Conservation (phyloP, 2,329 filamentous ascomycete species). For the Exophiala sp. region DNA sequence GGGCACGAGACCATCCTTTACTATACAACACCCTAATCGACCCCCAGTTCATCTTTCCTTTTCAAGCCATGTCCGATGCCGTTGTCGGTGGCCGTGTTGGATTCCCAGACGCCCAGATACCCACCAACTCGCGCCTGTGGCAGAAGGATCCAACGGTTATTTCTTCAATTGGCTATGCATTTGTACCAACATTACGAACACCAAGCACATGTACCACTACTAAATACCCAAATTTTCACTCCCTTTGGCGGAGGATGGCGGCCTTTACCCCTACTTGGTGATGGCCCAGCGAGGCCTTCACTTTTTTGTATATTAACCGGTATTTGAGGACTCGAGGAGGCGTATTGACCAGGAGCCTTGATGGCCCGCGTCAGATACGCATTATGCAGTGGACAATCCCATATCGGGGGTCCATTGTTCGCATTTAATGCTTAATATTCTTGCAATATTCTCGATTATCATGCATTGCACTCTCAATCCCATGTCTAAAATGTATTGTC, state of each 20-base stretch:
- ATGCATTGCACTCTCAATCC: not conserved
- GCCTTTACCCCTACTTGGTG: slow-evolving; percentile 8
- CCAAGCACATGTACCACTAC: slow-evolving; percentile 17
- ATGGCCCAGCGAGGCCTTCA: not conserved
- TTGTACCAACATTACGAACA: slow-evolving; percentile 18
- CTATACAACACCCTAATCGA: slow-evolving; percentile 8
- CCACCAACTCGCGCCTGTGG: too few species aligned
- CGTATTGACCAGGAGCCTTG: slow-evolving; percentile 16
- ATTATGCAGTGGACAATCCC: not conserved
- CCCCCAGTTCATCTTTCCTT: not conserved
- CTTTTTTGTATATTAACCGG: slow-evolving; percentile 14
- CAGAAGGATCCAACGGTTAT: too few species aligned
- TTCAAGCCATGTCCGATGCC: slow-evolving; percentile 1
- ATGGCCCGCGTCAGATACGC: not conserved
- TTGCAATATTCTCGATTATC: not conserved
- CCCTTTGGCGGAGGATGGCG: slow-evolving; percentile 15
- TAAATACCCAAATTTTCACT: slow-evolving; percentile 17
- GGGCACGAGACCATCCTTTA: slow-evolving; percentile 4
- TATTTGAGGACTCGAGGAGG: slow-evolving; percentile 13
- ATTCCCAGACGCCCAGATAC: too few species aligned
- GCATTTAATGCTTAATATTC: not conserved
- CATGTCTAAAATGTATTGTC: not conserved
- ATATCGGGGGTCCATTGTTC: not conserved
- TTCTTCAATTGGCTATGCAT: too few species aligned
- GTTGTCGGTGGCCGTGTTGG: too few species aligned